Conservation (phyloP, 202 grass and related monocot species). For the Cymbopogon flexuosus region DNA sequence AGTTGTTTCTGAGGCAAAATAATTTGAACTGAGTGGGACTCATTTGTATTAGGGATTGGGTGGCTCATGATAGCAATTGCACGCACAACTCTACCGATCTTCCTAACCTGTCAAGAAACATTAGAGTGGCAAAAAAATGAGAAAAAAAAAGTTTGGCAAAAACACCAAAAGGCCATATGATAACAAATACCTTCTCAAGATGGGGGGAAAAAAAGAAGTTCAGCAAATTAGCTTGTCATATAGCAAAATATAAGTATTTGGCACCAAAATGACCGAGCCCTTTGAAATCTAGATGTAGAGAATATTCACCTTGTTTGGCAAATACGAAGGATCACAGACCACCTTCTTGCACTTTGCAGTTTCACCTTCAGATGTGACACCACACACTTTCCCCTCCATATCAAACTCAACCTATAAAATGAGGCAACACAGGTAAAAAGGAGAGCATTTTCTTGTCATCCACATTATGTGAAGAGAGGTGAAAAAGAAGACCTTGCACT, state of each 20-base stretch:
- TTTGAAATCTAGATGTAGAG: background rate
- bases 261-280: background rate
- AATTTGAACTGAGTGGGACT: conserved; percentile 86
- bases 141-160: background rate
- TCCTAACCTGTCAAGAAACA: conserved; percentile 60
- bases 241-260: conserved; percentile 7
- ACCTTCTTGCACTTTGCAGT: conserved; percentile 92
- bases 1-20: conserved; percentile 95
- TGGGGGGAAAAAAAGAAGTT: background rate
- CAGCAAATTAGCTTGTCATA: background rate
- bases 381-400: conserved; percentile 88
- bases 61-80: conserved; percentile 94
- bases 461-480: conserved; percentile 16
- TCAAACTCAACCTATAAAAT: conserved; percentile 73
- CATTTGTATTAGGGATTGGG: conserved; percentile 77
- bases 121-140: background rate
- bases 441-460: background rate
- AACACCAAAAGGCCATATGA: background rate
- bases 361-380: conserved; percentile 88
- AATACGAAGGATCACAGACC: conserved; percentile 82
- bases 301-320: conserved; percentile 64
- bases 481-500: conserved; percentile 68
- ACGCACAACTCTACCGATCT: conserved; percentile 71
- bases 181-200: conserved; percentile 29
- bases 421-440: conserved; percentile 1